Evolutionary conservation across 495 filamentous ascomycete species (phyloP).

Genomic region (Pseudoneurospora amorphoporcata): DNA sequence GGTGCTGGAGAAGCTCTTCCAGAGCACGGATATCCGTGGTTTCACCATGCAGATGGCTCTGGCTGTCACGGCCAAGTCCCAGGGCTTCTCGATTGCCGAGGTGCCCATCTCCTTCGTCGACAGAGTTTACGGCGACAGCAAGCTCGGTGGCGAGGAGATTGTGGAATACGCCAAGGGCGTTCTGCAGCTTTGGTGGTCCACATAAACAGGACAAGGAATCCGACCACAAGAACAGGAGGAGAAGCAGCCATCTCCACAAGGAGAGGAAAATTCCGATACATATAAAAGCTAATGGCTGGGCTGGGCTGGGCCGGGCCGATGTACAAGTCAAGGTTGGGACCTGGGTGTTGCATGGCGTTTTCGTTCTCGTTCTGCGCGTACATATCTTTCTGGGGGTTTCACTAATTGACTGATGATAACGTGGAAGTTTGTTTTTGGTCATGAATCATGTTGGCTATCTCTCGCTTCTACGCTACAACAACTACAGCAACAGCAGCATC

Average conservation of each 20-base stretch:
- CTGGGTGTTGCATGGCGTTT: conserved; percentile 11
- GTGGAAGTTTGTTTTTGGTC: neutral
- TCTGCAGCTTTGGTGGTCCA: conserved; percentile 60
- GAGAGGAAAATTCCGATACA: neutral
- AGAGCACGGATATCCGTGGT: conserved; percentile 82
- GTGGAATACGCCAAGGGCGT: conserved; percentile 97
- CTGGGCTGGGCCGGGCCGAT: neutral
- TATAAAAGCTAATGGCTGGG: neutral
- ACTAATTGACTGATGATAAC: neutral
- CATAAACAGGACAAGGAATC: conserved; percentile 33
- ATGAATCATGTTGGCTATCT: neutral
- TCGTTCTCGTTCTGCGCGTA: neutral
- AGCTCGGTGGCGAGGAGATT: conserved; percentile 91
- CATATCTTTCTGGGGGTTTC: neutral
- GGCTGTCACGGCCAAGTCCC: conserved; percentile 77
- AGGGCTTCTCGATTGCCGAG: conserved; percentile 84
- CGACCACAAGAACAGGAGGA: neutral
- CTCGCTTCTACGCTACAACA: neutral
- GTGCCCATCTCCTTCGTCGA: conserved; percentile 96
- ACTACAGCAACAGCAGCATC: neutral
- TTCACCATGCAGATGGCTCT: conserved; percentile 99
- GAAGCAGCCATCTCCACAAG: neutral
- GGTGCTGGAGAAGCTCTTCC: conserved; percentile 82
- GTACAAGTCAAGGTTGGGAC: conserved; percentile 4
- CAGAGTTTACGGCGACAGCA: conserved; percentile 88